phyloP scores from a whole-genome alignment of 257 asterid genomes.

The Eustoma russellianum region DNA sequence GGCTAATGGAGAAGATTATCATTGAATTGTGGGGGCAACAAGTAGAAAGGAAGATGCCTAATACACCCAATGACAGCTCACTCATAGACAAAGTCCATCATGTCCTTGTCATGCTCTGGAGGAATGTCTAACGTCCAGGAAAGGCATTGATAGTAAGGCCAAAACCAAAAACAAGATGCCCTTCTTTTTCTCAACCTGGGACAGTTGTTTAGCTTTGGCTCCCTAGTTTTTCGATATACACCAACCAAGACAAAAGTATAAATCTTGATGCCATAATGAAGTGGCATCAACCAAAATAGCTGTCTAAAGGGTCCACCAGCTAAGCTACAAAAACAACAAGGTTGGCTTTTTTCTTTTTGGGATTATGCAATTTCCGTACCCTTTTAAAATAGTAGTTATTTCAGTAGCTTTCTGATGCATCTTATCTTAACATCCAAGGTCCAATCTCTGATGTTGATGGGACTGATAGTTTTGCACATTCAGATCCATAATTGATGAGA shows the following conservation, averaged over 20 bases:
- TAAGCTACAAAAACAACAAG: slow-evolving; percentile 3
- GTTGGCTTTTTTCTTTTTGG: slow-evolving; percentile 5
- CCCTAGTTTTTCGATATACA: slow-evolving; percentile 1
- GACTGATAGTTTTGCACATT: neutral
- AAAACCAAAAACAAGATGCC: slow-evolving; percentile 5
- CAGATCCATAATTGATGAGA: neutral
- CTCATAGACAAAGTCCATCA: slow-evolving; percentile 10
- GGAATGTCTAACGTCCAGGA: slow-evolving; percentile 3
- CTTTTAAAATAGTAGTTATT: slow-evolving; percentile 6
- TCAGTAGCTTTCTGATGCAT: slow-evolving; percentile 8
- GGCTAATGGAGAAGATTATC: neutral
- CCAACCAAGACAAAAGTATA: slow-evolving; percentile 7
- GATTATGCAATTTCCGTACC: neutral
- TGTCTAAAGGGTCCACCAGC: slow-evolving; percentile 21
- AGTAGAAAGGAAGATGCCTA: slow-evolving; percentile 12
- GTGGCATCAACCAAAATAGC: slow-evolving; percentile 11
- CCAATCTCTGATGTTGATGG: slow-evolving; percentile 14
- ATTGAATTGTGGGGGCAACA: slow-evolving; percentile 9
- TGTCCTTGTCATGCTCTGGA: slow-evolving; percentile 9
- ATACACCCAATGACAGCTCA: slow-evolving; percentile 37
- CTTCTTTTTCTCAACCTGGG: slow-evolving; percentile 10
- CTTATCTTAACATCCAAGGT: slow-evolving; percentile 1
- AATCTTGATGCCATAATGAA: slow-evolving; percentile 5
- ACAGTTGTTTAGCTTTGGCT: slow-evolving; percentile 7
- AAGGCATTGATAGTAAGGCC: slow-evolving; percentile 10